A percentile compares a stretch with the other conserved stretches of the same genome.
phyloP scores from a whole-genome alignment of 495 filamentous ascomycete genomes.

The Chlorociboria aeruginascens region DNA sequence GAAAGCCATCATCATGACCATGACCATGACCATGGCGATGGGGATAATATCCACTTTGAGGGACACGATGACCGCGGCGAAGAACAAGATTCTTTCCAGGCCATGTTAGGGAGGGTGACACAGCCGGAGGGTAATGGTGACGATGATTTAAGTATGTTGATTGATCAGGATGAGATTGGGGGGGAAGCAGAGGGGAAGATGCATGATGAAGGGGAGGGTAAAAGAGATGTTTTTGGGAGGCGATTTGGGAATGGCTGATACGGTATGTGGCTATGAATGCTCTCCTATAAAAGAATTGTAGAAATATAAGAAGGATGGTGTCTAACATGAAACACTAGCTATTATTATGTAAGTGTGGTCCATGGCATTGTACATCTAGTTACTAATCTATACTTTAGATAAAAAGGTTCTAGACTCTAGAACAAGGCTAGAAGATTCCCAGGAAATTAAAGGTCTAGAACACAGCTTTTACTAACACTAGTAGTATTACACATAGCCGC shows the following conservation, averaged over 20 bases:
- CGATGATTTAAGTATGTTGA: conserved; percentile 40
- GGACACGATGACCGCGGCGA: conserved; percentile 13
- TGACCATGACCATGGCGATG: conserved; percentile 2
- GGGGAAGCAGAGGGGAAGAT: conserved; percentile 6
- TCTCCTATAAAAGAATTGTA: conserved; percentile 2
- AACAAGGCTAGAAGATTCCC: too few relatives aligned
- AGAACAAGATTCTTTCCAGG: conserved; percentile 12
- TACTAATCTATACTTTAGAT: too few relatives aligned
- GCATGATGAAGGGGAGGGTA: conserved; percentile 9
- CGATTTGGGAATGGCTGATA: conserved; percentile 7
- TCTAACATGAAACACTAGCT: too few relatives aligned
- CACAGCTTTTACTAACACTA: not conserved
- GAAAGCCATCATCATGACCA: conserved; percentile 1
- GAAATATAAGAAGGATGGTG: not conserved
- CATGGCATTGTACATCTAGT: too few relatives aligned
- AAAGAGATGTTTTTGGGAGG: conserved; percentile 7
- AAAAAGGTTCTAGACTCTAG: too few relatives aligned
- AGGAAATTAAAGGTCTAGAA: too few relatives aligned
- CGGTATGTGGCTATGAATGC: not conserved
- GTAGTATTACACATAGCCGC: not conserved
- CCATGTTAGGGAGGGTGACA: conserved; percentile 13
- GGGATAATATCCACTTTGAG: too few relatives aligned
- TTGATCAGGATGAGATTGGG: conserved; percentile 23
- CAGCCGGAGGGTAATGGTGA: conserved; percentile 26
- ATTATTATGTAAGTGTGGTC: too few relatives aligned